Conservation (phyloP, 148 eudicot species). For the Heliosperma pusillum region DNA sequence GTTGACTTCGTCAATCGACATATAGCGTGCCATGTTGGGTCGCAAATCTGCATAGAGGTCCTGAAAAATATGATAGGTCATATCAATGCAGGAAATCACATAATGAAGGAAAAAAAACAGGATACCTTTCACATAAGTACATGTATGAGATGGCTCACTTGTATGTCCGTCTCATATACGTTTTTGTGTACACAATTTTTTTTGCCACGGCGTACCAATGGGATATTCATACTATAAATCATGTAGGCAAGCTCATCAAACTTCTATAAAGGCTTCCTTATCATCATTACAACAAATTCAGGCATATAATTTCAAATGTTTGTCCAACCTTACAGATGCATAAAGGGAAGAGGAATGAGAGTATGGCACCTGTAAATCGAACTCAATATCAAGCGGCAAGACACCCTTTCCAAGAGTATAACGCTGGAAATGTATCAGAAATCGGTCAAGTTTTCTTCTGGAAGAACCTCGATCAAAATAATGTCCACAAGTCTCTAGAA, state of each 20-base stretch:
- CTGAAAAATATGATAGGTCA: slow-evolving; percentile 39
- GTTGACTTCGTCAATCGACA: slow-evolving; percentile 77
- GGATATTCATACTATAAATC: background rate
- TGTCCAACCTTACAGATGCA: background rate
- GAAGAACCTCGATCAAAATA: slow-evolving; percentile 97
- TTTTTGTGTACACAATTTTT: no score
- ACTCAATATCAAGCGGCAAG: slow-evolving; percentile 92
- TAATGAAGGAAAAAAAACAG: background rate
- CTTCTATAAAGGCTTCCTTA: background rate
- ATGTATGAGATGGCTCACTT: no score
- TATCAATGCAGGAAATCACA: slow-evolving; percentile 29
- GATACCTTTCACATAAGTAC: slow-evolving; percentile 5
- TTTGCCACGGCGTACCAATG: background rate
- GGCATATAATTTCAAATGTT: background rate
- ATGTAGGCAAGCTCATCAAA: background rate
- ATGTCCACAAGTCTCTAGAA: slow-evolving; percentile 98
- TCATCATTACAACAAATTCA: background rate
- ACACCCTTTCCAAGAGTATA: slow-evolving; percentile 76
- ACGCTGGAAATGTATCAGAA: slow-evolving; percentile 86
- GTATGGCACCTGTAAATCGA: slow-evolving; percentile 80
- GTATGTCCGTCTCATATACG: no score
- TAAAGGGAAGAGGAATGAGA: slow-evolving; percentile 15
- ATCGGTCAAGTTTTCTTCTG: slow-evolving; percentile 86
- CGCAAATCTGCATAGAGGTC: slow-evolving; percentile 91
- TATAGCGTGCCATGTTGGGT: slow-evolving; percentile 84